phyloP scores from a whole-genome alignment of 305 asterid species.

The Solanum aculeatissimum region DNA sequence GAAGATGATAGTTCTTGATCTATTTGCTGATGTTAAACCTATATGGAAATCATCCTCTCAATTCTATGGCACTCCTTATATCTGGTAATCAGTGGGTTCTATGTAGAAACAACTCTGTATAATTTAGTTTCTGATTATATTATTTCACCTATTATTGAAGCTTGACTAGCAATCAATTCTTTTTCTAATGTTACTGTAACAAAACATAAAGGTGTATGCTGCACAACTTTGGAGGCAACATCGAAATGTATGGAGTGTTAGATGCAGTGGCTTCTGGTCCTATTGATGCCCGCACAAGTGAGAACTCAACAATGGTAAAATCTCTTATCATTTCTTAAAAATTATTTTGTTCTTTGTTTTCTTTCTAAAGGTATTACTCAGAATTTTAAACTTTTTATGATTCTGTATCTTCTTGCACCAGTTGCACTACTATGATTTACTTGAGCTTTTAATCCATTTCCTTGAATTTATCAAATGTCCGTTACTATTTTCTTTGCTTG shows the following conservation, averaged over 20 bases:
- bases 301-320: constrained; percentile 84
- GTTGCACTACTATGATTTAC: neutral
- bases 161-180: neutral
- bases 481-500: neutral
- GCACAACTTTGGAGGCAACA: constrained; percentile 98
- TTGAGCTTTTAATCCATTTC: neutral
- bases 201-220: constrained; percentile 79
- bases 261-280: constrained; percentile 96
- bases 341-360: neutral
- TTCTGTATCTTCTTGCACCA: neutral
- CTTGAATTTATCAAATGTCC: neutral
- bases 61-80: constrained; percentile 82
- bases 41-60: constrained; percentile 89
- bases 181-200: neutral
- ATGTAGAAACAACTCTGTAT: constrained; percentile 1
- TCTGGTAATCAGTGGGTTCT: constrained; percentile 48
- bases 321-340: neutral
- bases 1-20: constrained; percentile 98
- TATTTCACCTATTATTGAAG: neutral
- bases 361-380: neutral
- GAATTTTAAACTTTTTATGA: neutral
- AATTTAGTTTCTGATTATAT: neutral
- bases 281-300: constrained; percentile 66
- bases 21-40: constrained; percentile 95
- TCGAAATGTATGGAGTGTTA: constrained; percentile 90